Evolutionary conservation across 73 alveolate species (phyloP).

Genomic region (Tetrahymena borealis): DNA sequence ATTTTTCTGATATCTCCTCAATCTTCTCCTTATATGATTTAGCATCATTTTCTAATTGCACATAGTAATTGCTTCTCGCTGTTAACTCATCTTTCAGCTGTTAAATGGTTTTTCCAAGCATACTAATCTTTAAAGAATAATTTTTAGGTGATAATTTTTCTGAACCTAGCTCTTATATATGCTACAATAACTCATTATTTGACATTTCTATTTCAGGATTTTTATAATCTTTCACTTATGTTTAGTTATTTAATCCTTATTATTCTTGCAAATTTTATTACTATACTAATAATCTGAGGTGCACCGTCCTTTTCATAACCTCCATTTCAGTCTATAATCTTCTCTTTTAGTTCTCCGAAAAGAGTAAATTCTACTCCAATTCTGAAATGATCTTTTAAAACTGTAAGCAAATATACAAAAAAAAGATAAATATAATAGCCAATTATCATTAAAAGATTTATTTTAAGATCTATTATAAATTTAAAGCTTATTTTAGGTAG

Average conservation of each 20-base stretch:
- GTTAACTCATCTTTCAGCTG: not conserved
- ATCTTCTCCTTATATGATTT: not conserved
- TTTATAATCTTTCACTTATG: not conserved
- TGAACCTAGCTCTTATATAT: not conserved
- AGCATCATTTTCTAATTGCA: not conserved
- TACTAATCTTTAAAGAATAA: not conserved
- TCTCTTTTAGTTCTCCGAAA: not conserved
- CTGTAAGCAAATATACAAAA: no score
- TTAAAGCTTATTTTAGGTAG: no score
- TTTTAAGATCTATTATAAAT: not conserved
- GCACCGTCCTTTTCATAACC: not conserved
- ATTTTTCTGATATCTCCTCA: not conserved
- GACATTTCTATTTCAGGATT: not conserved
- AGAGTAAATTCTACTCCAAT: not conserved
- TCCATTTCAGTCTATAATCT: not conserved
- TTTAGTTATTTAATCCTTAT: not conserved
- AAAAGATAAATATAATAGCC: not conserved
- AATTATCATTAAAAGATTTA: not conserved
- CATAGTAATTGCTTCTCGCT: not conserved
- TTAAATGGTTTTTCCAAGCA: not conserved
- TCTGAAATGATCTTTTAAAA: not conserved
- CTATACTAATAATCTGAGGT: not conserved
- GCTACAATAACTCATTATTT: not conserved
- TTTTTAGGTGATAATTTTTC: not conserved
- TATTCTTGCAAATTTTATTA: not conserved